phyloP scores from a whole-genome alignment of 768 basidiomycete species.

The Boletus subparvulus region DNA sequence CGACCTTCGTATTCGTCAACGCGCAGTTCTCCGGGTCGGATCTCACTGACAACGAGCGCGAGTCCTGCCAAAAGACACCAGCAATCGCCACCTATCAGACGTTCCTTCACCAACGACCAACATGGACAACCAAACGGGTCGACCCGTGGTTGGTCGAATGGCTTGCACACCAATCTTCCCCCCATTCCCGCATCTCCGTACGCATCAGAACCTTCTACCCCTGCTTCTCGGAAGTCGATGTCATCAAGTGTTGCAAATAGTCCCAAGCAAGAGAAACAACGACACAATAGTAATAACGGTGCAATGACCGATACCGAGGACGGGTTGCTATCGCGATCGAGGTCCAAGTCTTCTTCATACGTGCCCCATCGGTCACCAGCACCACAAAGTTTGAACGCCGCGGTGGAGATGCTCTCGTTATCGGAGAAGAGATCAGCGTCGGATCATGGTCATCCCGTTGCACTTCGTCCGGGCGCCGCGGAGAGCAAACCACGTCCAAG shows the following conservation, averaged over 20 bases:
- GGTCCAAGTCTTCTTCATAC: constrained; percentile 55
- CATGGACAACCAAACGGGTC: constrained; percentile 27
- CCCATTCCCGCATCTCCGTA: constrained; percentile 73
- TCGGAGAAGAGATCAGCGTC: constrained; percentile 32
- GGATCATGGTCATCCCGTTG: constrained; percentile 25
- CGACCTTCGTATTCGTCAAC: constrained; percentile 36
- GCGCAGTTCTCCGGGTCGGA: constrained; percentile 34
- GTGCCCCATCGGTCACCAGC: constrained; percentile 53
- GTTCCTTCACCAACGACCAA: constrained; percentile 34
- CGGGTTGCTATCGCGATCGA: constrained; percentile 45
- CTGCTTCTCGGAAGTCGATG: constrained; percentile 52
- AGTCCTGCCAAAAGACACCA: constrained; percentile 30
- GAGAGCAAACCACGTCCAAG: constrained; percentile 34
- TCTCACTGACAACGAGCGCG: constrained; percentile 20
- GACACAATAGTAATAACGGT: constrained; percentile 24
- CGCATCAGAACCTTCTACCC: constrained; percentile 57
- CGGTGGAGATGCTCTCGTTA: constrained; percentile 57
- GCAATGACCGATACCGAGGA: constrained; percentile 31
- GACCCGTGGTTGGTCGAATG: constrained; percentile 35
- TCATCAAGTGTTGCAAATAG: constrained; percentile 33
- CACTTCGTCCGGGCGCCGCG: constrained; percentile 13
- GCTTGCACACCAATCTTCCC: constrained; percentile 43
- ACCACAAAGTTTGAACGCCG: constrained; percentile 72
- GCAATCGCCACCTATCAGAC: constrained; percentile 27
- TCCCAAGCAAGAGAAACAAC: constrained; percentile 36